Evolutionary conservation across 2,329 filamentous ascomycete species (phyloP).

Genomic region (Penicillium sp.): DNA sequence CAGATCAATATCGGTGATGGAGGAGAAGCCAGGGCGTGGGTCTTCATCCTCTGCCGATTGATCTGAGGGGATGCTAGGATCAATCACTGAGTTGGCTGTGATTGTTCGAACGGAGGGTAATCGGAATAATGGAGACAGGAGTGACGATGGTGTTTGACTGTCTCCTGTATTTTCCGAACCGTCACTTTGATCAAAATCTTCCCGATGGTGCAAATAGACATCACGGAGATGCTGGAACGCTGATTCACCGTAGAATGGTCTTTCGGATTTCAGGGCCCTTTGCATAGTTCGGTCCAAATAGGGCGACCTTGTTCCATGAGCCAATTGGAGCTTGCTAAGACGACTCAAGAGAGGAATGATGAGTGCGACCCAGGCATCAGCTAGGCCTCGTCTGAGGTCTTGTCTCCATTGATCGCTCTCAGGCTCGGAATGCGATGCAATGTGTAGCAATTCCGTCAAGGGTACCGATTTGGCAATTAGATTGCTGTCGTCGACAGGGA

Average conservation of each 20-base stretch:
- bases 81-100: slow-evolving; percentile 27
- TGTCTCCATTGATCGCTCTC: slow-evolving; percentile 25
- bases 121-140: slow-evolving; percentile 27
- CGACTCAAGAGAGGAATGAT: slow-evolving; percentile 27
- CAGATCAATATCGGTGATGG: slow-evolving; percentile 26
- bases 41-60: not conserved
- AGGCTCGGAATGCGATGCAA: slow-evolving; percentile 17
- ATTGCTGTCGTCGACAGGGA: slow-evolving; percentile 8
- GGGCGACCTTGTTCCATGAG: slow-evolving; percentile 19
- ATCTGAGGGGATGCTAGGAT: slow-evolving; percentile 11
- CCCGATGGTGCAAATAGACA: slow-evolving; percentile 23
- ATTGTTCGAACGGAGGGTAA: slow-evolving; percentile 25
- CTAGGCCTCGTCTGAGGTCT: slow-evolving; percentile 20
- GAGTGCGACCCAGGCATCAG: slow-evolving; percentile 30
- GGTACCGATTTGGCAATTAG: not conserved
- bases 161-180: slow-evolving; percentile 9
- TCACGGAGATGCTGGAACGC: slow-evolving; percentile 20
- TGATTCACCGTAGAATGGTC: slow-evolving; percentile 15
- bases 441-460: slow-evolving; percentile 8
- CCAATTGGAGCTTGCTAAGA: slow-evolving; percentile 20
- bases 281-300: slow-evolving; percentile 24
- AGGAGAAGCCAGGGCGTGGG: slow-evolving; percentile 10
- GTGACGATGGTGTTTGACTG: slow-evolving; percentile 6
- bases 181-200: slow-evolving; percentile 16
- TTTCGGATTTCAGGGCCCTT: slow-evolving; percentile 19